phyloP scores from a whole-genome alignment of 495 filamentous ascomycete species.

The Chaetomium tenue region DNA sequence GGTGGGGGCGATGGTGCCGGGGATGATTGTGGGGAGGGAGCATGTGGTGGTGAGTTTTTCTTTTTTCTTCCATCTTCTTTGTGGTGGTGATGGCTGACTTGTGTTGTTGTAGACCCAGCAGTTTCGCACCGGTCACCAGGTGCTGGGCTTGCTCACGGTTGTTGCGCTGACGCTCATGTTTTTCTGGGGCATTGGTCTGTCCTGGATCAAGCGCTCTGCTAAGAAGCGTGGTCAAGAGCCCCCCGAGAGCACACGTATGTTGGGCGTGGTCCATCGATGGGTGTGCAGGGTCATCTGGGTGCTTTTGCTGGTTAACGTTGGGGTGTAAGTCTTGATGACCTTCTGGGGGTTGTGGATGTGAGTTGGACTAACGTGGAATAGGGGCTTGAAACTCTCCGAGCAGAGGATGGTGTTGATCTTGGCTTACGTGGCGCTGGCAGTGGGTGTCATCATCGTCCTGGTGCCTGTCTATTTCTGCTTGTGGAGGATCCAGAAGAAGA shows the following conservation, averaged over 20 bases:
- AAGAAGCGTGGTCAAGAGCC: constrained; percentile 41
- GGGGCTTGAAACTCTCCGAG: constrained; percentile 33
- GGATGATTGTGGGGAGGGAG: constrained; percentile 48
- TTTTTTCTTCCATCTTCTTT: background rate
- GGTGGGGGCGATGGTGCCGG: constrained; percentile 50
- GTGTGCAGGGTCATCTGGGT: constrained; percentile 31
- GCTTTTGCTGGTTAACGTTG: constrained; percentile 33
- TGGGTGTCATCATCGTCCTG: constrained; percentile 26
- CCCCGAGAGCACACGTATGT: constrained; percentile 11
- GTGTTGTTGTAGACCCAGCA: constrained; percentile 42
- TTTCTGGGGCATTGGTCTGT: constrained; percentile 49
- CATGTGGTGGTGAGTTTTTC: constrained; percentile 50
- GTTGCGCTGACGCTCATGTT: constrained; percentile 50
- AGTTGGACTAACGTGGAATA: constrained; percentile 6
- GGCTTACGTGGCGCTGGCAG: constrained; percentile 31
- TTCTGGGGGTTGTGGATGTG: background rate
- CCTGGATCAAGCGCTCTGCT: constrained; percentile 48
- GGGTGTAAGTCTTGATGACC: constrained; percentile 28
- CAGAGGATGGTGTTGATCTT: constrained; percentile 24
- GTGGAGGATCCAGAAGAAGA: constrained; percentile 27
- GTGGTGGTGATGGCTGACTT: background rate
- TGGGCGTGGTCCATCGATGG: constrained; percentile 28
- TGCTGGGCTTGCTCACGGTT: constrained; percentile 56
- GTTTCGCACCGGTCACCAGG: constrained; percentile 56
- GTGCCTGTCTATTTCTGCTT: constrained; percentile 29